Percentiles rank a stretch among this genome's conserved stretches.
Evolutionary conservation across 108 stramenopile genomes (phyloP).

Genomic region (Fragilaria crotonensis): DNA sequence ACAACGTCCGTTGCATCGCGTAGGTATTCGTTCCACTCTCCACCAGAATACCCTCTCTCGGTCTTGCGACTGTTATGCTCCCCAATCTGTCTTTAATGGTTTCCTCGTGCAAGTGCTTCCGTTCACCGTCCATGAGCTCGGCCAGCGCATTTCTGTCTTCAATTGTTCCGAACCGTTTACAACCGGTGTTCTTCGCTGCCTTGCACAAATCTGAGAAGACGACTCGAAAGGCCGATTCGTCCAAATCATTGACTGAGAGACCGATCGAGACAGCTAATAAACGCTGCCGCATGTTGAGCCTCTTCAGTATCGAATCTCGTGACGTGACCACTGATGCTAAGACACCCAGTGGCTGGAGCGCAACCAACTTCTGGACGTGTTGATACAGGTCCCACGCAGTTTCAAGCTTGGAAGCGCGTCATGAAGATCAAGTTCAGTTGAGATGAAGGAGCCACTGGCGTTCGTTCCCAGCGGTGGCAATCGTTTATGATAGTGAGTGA

Average conservation of each 20-base stretch:
- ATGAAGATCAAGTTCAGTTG: constrained; percentile 15
- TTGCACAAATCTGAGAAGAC: not conserved
- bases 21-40: not conserved
- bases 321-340: constrained; percentile 12
- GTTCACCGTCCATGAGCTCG: not conserved
- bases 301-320: not conserved
- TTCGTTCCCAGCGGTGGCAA: not conserved
- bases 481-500: constrained; percentile 17
- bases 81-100: not conserved
- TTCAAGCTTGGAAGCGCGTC: not conserved
- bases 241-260: not conserved
- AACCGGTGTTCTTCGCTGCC: not conserved
- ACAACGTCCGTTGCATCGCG: not conserved
- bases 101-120: not conserved
- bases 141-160: not conserved
- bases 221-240: not conserved
- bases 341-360: constrained; percentile 9
- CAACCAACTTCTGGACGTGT: not conserved
- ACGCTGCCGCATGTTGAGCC: constrained; percentile 9
- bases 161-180: not conserved
- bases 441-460: constrained; percentile 1
- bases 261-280: constrained; percentile 20
- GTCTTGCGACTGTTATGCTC: not conserved
- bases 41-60: not conserved
- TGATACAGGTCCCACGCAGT: constrained; percentile 5